Base-by-base conservation (phyloP, 2,329 filamentous ascomycete genomes). In the Alternaria ventricosa region DNA sequence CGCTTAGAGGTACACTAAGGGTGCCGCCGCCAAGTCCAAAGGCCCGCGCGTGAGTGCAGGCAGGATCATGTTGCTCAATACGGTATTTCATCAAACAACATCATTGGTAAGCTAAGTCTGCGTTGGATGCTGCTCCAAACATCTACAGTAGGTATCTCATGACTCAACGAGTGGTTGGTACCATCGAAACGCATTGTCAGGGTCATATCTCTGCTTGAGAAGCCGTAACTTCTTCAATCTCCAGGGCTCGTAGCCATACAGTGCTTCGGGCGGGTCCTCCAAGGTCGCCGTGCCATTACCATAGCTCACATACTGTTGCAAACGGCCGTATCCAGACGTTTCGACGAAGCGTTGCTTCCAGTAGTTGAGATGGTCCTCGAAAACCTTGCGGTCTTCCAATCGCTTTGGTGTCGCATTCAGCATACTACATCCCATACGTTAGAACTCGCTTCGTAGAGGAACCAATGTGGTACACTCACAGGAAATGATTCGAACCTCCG, bases 301-400 rank as follows among this genome's bases (percentile, higher is more conserved):
- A 28, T 61, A 61, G 18, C 46, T 61, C 33, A 61, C 59, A 12
- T 61, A 61, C 27, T 57, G 59, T 8, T 61, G 59, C 46, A 61
- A 57, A 18, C 53, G 46, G 9, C 59, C 53, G 15, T 61, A 61
- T 7, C 53, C 53, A 46, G 59, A 61, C 6, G 53, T 57, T 2
- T 51, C 46, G 4, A 51, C 45, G 20, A 61, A 61, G 15, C 59
- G 59, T 46, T 56, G 46, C 36, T 61, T 61, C 53, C 59, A 61
- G 36, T 57, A 51, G 13, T 61, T 20, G 20, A 61, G 33, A 36
- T 61, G 53, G 7, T 25, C 15, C 53, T 61, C 59, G 25, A 61
- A 61, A 8, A 57, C 11, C 25, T 45, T 50, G 15, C 59, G 53
- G 10, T 61, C 59, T 12, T 61, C 53, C 27, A 61, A 9, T n/a